Evolutionary conservation across 1,139 yeast genomes (phyloP).

Genomic region (Geotrichum citri-aurantii): DNA sequence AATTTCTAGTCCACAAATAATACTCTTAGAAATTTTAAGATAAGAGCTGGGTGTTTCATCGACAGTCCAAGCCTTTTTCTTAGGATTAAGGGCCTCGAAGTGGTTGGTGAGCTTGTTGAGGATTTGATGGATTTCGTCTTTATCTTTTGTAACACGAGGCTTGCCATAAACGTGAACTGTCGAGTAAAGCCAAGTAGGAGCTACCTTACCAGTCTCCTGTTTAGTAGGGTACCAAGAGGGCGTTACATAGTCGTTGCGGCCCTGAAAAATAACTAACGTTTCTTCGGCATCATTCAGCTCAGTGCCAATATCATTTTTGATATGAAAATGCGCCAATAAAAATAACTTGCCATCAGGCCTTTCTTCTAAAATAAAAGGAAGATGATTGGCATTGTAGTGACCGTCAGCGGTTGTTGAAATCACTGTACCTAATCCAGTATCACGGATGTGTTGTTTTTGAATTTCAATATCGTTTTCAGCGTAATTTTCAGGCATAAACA

Average conservation of each 20-base stretch:
- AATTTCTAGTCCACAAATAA: conserved; percentile 56
- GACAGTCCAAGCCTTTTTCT: conserved; percentile 48
- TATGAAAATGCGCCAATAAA: conserved; percentile 55
- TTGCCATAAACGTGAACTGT: conserved; percentile 56
- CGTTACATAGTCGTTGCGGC: conserved; percentile 50
- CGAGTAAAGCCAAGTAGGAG: conserved; percentile 71
- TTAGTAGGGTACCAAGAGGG: conserved; percentile 58
- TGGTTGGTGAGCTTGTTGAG: conserved; percentile 45
- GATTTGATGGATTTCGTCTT: conserved; percentile 42
- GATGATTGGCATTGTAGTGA: conserved; percentile 48
- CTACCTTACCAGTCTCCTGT: conserved; percentile 52
- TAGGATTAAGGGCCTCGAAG: conserved; percentile 42
- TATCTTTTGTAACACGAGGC: conserved; percentile 40
- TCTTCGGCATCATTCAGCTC: conserved; percentile 36
- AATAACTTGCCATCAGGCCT: conserved; percentile 39
- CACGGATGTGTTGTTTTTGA: conserved; percentile 42
- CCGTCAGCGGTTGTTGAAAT: conserved; percentile 40
- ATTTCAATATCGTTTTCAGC: conserved; percentile 36
- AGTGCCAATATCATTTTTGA: conserved; percentile 49
- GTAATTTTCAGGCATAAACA: conserved; percentile 31
- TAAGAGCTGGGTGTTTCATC: conserved; percentile 54
- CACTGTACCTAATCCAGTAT: conserved; percentile 51
- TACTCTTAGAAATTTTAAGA: conserved; percentile 43
- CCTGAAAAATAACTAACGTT: conserved; percentile 50
- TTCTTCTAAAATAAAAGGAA: conserved; percentile 49